Conservation (phyloP, 139 green algal genomes). For the Bryopsis sp. region DNA sequence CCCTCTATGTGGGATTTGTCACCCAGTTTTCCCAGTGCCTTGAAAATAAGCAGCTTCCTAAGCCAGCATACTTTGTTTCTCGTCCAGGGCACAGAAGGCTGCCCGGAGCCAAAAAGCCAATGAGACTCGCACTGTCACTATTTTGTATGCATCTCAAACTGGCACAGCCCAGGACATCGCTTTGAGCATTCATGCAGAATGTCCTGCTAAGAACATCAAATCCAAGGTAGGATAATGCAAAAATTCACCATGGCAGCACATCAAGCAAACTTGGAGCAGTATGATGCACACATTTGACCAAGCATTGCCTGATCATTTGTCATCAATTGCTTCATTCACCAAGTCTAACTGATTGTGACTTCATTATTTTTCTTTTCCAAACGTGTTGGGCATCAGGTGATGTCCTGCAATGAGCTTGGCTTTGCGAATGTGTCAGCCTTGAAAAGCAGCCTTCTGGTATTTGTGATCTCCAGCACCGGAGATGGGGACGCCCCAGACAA, state of each 20-base stretch:
- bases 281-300: too few relatives aligned
- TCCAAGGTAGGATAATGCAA: slow-evolving; percentile 31
- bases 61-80: too few relatives aligned
- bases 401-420: slow-evolving; percentile 69
- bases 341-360: neutral
- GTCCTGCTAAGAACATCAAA: slow-evolving; percentile 33
- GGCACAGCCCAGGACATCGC: slow-evolving; percentile 88
- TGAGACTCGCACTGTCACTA: slow-evolving; percentile 20
- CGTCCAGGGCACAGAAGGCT: neutral
- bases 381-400: too few relatives aligned
- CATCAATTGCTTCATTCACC: too few relatives aligned
- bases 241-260: too few relatives aligned
- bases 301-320: too few relatives aligned
- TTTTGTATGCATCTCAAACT: slow-evolving; percentile 87
- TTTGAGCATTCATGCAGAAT: slow-evolving; percentile 69
- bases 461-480: slow-evolving; percentile 55
- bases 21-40: too few relatives aligned
- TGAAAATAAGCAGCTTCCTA: too few relatives aligned
- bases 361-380: neutral
- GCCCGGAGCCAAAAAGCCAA: neutral
- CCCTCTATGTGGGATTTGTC: too few relatives aligned
- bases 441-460: slow-evolving; percentile 37
- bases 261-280: too few relatives aligned
- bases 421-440: slow-evolving; percentile 39
- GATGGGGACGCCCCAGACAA: slow-evolving; percentile 96